Evolutionary conservation across 140 eudicot species (phyloP).

Genomic region (Flaveria floridana): DNA sequence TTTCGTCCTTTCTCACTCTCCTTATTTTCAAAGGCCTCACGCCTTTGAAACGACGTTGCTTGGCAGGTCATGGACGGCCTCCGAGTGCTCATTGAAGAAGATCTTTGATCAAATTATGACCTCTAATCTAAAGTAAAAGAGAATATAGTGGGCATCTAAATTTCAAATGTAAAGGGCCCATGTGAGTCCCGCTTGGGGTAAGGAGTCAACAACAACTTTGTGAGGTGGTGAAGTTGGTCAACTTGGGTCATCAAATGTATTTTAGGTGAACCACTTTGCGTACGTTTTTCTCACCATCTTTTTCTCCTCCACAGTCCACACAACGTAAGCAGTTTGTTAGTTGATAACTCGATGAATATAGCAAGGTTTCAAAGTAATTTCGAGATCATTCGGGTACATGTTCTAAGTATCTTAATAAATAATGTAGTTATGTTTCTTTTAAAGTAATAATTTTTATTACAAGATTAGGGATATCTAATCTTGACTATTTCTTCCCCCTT

Average conservation of each 20-base stretch:
- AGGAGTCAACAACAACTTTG: constrained; percentile 39
- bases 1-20: no score
- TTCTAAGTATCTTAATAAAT: background rate
- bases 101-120: background rate
- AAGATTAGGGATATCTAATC: constrained; percentile 23
- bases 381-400: background rate
- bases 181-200: constrained; percentile 28
- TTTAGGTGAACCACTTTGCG: constrained; percentile 47
- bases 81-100: no score
- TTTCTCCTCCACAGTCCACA: constrained; percentile 13
- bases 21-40: no score
- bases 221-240: constrained; percentile 44
- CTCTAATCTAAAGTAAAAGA: background rate
- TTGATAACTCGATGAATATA: background rate
- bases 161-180: constrained; percentile 27
- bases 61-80: no score
- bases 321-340: constrained; percentile 18
- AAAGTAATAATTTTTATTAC: background rate
- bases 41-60: no score
- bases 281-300: constrained; percentile 25
- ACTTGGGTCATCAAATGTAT: constrained; percentile 32
- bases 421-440: background rate
- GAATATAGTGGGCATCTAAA: background rate
- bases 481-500: constrained; percentile 37
- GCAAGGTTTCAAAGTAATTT: background rate